phyloP scores from a whole-genome alignment of 1,284 basidiomycete species.

The Sanghuangporus weigelae region DNA sequence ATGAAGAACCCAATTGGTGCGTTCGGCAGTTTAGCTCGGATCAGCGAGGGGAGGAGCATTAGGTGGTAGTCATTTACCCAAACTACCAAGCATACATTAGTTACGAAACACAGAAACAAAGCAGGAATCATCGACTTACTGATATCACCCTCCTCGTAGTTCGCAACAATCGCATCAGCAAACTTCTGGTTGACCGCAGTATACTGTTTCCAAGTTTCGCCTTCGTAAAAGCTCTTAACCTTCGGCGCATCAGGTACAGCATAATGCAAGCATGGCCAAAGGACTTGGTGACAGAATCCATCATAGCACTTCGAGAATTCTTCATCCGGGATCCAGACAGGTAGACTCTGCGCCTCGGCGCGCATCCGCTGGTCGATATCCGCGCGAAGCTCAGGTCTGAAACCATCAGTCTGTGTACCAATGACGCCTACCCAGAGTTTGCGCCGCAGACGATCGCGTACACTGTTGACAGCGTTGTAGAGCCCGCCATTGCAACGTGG shows the following conservation, averaged over 20 bases:
- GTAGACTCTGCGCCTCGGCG: constrained; percentile 51
- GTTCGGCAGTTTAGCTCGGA: constrained; percentile 55
- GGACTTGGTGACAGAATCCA: constrained; percentile 84
- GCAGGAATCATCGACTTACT: constrained; percentile 29
- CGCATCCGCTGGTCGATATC: constrained; percentile 60
- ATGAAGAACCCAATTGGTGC: constrained; percentile 85
- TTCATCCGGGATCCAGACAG: constrained; percentile 78
- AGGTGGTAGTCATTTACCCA: constrained; percentile 88
- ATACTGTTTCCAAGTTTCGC: constrained; percentile 73
- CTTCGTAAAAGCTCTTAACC: constrained; percentile 78
- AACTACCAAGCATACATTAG: constrained; percentile 31
- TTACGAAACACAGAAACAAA: not conserved
- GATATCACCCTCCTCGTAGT: constrained; percentile 79
- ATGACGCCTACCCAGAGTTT: constrained; percentile 82
- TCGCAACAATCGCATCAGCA: constrained; percentile 69
- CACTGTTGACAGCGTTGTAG: constrained; percentile 71
- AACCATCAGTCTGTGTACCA: constrained; percentile 60
- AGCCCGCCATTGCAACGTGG: constrained; percentile 75
- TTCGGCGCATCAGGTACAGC: constrained; percentile 82
- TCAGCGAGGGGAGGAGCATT: constrained; percentile 74
- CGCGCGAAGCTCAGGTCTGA: constrained; percentile 49
- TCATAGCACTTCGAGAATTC: constrained; percentile 79
- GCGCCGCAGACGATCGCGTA: constrained; percentile 41
- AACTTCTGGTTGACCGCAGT: constrained; percentile 80
- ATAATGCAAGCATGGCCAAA: constrained; percentile 88